These are phyloP conservation scores for Parmelia sp. DNA, from an alignment of 495 filamentous ascomycete genomes.

Conservation along the genomic window DNA sequence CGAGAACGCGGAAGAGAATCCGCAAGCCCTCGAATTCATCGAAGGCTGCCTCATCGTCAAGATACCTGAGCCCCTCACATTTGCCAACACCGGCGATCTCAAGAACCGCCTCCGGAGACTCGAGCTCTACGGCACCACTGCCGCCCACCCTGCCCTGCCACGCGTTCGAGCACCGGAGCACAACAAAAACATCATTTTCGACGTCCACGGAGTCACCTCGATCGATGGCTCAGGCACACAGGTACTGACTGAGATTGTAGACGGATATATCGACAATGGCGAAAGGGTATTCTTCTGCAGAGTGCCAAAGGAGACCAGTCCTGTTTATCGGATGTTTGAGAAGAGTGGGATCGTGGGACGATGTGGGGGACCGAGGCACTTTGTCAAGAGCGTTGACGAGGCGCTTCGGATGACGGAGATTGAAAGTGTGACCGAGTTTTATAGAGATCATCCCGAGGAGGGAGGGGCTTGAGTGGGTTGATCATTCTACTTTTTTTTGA, in stretches of 20 bases:
- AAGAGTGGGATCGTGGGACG: constrained; percentile 76
- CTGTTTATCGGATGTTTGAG: constrained; percentile 67
- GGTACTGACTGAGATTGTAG: constrained; percentile 83
- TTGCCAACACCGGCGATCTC: constrained; percentile 92
- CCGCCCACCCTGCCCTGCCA: constrained; percentile 80
- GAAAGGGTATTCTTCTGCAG: constrained; percentile 86
- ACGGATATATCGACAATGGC: constrained; percentile 61
- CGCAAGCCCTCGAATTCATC: constrained; percentile 73
- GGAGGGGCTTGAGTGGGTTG: background rate
- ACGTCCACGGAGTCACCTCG: constrained; percentile 88
- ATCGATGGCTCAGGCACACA: constrained; percentile 91
- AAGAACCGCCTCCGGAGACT: constrained; percentile 75
- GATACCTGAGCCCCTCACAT: constrained; percentile 93
- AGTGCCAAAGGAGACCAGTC: constrained; percentile 52
- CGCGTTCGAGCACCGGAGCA: constrained; percentile 62
- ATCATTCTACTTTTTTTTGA: background rate
- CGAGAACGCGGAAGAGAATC: constrained; percentile 79
- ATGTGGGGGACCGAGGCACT: constrained; percentile 66
- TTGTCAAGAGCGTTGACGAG: constrained; percentile 76
- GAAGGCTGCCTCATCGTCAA: constrained; percentile 93
- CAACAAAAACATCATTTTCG: constrained; percentile 89
- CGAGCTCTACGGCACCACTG: constrained; percentile 79
- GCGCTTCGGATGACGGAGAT: constrained; percentile 73
- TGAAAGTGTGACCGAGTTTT: constrained; percentile 37
- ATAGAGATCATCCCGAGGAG: constrained; percentile 20